These are phyloP conservation scores for Beauveria sp. DNA, from an alignment of 2,329 filamentous ascomycete species.

Conservation along the genomic window DNA sequence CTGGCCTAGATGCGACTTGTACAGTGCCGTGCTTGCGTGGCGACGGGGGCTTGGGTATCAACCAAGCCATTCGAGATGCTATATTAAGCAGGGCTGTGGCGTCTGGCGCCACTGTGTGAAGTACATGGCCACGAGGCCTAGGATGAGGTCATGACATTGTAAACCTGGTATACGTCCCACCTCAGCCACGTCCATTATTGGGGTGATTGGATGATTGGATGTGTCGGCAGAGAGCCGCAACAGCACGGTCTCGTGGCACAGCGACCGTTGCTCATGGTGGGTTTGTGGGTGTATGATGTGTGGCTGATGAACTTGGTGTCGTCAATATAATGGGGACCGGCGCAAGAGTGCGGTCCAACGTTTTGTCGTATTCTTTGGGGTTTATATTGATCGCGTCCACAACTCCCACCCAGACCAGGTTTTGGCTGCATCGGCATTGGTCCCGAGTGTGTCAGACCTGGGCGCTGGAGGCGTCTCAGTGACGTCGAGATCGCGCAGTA, in stretches of 20 bases:
- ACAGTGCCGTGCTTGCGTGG: slow-evolving; percentile 1
- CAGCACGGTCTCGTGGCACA: not conserved
- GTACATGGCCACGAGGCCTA: slow-evolving; percentile 9
- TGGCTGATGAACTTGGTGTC: not conserved
- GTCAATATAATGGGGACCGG: not conserved
- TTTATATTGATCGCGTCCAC: not conserved
- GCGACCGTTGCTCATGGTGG: not conserved
- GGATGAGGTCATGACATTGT: slow-evolving; percentile 10
- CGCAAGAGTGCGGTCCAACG: not conserved
- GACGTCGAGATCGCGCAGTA: slow-evolving; percentile 1
- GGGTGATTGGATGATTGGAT: not conserved
- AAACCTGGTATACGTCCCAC: not conserved
- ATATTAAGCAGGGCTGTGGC: slow-evolving; percentile 6
- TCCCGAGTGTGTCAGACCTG: slow-evolving; percentile 1
- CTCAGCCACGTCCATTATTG: slow-evolving; percentile 1
- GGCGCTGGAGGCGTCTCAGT: not conserved
- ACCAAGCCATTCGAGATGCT: slow-evolving; percentile 1
- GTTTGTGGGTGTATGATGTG: not conserved
- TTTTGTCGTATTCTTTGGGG: not conserved
- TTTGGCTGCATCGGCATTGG: not conserved
- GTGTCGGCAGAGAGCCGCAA: not conserved
- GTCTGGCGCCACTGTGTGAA: not conserved
- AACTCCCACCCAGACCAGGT: not conserved
- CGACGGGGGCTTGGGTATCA: slow-evolving; percentile 6
- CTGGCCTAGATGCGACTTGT: no score